Evolutionary conservation across 192 early-diverging fungal genomes (phyloP).

Genomic region (Mortierella alpina): DNA sequence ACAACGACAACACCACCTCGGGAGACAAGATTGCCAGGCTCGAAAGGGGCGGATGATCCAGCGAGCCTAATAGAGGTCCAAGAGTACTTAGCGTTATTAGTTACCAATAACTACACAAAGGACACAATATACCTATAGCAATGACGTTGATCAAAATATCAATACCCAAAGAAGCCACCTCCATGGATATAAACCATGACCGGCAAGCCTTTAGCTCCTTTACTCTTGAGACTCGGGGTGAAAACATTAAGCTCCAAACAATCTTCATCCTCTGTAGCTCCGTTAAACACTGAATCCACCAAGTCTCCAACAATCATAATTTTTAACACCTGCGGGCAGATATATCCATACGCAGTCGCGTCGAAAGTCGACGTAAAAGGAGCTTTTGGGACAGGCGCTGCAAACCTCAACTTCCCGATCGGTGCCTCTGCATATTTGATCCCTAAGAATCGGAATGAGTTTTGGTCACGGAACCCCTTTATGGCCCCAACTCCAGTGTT

Average conservation of each 20-base stretch:
- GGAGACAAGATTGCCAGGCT: slow-evolving; percentile 44
- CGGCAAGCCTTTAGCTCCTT: slow-evolving; percentile 1
- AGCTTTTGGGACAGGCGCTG: slow-evolving; percentile 30
- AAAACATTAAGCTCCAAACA: slow-evolving; percentile 48
- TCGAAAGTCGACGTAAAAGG: slow-evolving; percentile 8
- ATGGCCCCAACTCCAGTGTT: slow-evolving; percentile 30
- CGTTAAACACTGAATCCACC: slow-evolving; percentile 3
- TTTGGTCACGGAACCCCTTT: slow-evolving; percentile 45
- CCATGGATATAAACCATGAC: slow-evolving; percentile 47
- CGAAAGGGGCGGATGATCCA: slow-evolving; percentile 10
- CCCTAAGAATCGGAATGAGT: slow-evolving; percentile 48
- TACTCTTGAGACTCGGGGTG: slow-evolving; percentile 39
- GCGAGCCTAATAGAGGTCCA: background rate
- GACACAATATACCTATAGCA: background rate
- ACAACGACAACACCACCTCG: slow-evolving; percentile 52
- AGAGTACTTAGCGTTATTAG: too few species aligned
- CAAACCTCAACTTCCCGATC: slow-evolving; percentile 28
- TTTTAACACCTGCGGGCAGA: slow-evolving; percentile 21
- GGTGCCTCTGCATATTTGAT: slow-evolving; percentile 49
- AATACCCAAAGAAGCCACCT: slow-evolving; percentile 31
- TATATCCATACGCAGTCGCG: slow-evolving; percentile 4
- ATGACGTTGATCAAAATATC: background rate
- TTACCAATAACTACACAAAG: background rate
- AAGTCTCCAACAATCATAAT: background rate
- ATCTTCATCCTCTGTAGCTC: slow-evolving; percentile 35